Base-by-base conservation (phyloP, 2,329 filamentous ascomycete genomes). In the Keithomyces neogunnii region DNA sequence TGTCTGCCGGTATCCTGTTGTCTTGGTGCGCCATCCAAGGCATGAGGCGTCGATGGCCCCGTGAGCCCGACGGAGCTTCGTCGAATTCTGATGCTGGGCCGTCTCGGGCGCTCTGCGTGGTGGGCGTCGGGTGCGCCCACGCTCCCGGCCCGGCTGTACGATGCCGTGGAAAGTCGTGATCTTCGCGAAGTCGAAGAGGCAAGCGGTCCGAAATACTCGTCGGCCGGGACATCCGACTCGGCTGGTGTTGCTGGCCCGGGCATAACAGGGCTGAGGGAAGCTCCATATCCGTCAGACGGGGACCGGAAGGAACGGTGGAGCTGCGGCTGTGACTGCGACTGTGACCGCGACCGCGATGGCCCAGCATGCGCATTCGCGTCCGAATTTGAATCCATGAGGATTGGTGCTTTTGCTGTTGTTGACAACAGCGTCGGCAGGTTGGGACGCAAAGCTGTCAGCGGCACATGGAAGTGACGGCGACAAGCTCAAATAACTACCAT, bases 61-160 rank as follows among this genome's bases (percentile, higher is more conserved):
- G 50, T 40, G 10, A 46, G 44, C 9, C 31, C 49, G 45, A 46
- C 31, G 11, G 52, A 56, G 35, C 50, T 57, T 29, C 53, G 55
- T 32, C 59, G 55, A 4, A 61, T 58, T 38, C 59, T 57, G 19
- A 62, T 60, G n/a, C 60, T 62, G 3, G 60, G 60, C 5, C 53
- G 56, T 26, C 55, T 50, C 6, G 51, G 28, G 4, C 51, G 52
- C 6, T 55, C 56, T 9, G n/a, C 5, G 6, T 9, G 42, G 33
- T 31, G 8, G 44, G 3, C 13, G 11, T 45, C 48, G 31, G 45
- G n/a, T 0, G 28, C 26, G 35, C 39, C 36, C 28, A 39, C 36
- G 43, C 45, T 53, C 5, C 42, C 19, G 8, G 53, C 30, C 11
- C 56, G 46, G 36, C 40, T 46, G 10, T 40, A n/a, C 4, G 55